These are phyloP conservation scores for Dryas alaskensis DNA, from an alignment of 306 rosid genomes.

Conservation along the genomic window DNA sequence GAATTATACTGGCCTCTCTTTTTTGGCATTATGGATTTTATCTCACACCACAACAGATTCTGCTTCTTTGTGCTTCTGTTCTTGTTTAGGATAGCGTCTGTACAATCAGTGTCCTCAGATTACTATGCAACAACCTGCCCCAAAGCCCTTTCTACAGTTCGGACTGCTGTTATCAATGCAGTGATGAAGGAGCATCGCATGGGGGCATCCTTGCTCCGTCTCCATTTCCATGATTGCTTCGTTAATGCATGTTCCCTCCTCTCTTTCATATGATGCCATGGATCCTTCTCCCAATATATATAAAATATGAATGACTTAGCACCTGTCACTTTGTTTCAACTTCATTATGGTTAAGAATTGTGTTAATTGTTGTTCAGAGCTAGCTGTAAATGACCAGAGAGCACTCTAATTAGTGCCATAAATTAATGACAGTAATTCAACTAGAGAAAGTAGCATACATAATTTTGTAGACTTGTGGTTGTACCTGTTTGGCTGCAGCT, in stretches of 20 bases:
- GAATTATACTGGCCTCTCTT: not conserved
- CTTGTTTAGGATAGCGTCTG: constrained; percentile 28
- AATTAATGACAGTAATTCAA: not conserved
- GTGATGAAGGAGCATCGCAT: constrained; percentile 58
- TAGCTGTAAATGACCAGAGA: not conserved
- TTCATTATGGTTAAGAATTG: not conserved
- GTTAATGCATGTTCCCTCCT: constrained; percentile 11
- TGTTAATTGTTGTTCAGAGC: not conserved
- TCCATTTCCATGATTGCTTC: constrained; percentile 45
- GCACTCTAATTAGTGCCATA: not conserved
- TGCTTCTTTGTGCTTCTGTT: constrained; percentile 31
- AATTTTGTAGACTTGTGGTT: not conserved
- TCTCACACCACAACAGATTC: constrained; percentile 14
- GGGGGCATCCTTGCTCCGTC: constrained; percentile 70
- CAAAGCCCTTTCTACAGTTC: constrained; percentile 43
- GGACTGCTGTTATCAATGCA: constrained; percentile 42
- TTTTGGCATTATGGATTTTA: constrained; percentile 33
- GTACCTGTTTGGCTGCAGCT: not conserved
- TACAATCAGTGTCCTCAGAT: constrained; percentile 34
- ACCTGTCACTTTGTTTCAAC: not conserved
- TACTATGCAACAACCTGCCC: constrained; percentile 48
- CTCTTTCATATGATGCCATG: not conserved
- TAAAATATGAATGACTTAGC: not conserved
- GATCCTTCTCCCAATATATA: too few species aligned
- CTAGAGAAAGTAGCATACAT: not conserved